Evolutionary conservation across 2,329 filamentous ascomycete genomes (phyloP), one percentile per base, ranked within the genome.

Genomic region (Colletotrichum australisinense): DNA sequence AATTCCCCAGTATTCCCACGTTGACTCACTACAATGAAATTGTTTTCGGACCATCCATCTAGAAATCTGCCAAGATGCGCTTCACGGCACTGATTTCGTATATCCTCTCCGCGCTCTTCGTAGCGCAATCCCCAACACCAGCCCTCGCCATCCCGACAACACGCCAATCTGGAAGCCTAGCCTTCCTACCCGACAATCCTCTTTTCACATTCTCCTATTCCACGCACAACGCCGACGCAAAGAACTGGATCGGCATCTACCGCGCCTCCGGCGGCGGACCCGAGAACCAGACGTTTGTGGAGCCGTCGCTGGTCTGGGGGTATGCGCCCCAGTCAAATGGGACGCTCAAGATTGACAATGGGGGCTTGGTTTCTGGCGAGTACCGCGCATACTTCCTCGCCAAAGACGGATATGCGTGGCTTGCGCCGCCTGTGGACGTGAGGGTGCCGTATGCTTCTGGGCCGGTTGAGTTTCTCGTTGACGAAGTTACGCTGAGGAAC

Each of bases 171-270:
- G 59, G 59, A 19, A 42, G 16, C 11, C n/a, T 63, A 9, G 14
- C 53, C 16, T 28, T 69, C 19, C 35, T 62, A 42, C 35, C 68
- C 5, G 63, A 53, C 26, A 63, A 62, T 1, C 58, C 70, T 1
- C 60, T 74, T 12, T 79, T 81, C 58, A 84, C 82, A 0, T 83
- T 85, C 67, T 59, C 78, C 11, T 85, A 84, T 75, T 76, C 78
- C 5, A 84, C 81, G 0, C 49, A 75, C 0, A 56, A 75, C 3
- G 72, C 81, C 4, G 73, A 79, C 62, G 38, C 70, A 3, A 78
- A 72, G 19, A 85, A 85, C 74, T 85, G 84, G 84, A 76, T 85
- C 26, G 84, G 80, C 35, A 60, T 85, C 4, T 85, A 81, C 73
- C 70, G 77, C 49, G 74, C 78, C 12, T 78, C 76, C 1, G 79